Base-by-base conservation (phyloP, 805 yeast species). In the Yarrowia sp. region DNA sequence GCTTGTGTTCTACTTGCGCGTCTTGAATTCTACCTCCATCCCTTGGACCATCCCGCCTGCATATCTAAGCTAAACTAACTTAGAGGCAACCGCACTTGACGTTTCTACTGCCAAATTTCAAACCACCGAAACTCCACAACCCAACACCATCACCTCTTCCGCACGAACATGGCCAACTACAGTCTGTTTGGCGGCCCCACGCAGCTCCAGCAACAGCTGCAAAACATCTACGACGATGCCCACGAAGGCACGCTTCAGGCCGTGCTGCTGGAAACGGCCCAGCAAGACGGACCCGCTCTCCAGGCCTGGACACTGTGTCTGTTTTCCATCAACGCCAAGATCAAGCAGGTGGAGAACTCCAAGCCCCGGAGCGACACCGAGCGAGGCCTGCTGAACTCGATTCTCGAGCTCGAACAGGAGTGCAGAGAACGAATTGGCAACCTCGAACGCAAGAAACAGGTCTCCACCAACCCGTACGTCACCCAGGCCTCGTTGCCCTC, bases 181-280 rank as follows among this genome's bases (percentile, higher is more conserved):
- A 59, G 65, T 35, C 52, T 59, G 65, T 59, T 59, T 59, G 65
- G 65, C 40, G 67, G 67, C 43, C 67, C 67, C 36, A 32, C 67
- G 56, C 67, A 49, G 56, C 56, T 63, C 22, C 69, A 69, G 52
- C 72, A 68, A 38, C 69, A 71, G 15, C 77, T 80, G 42, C 82
- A 81, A 70, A 71, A 72, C 49, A 72, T 78, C 26, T 81, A 80
- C 72, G 80, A 80, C 68, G 82, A 79, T 40, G 80, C 82, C n/a
- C 79, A 80, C 72, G 77, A 78, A 72, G 70, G 75, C 43, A 77
- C 80, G n/a, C 74, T 81, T 38, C 80, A 80, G 71, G 76, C 81
- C 52, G 78, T 80, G 46, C 75, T 78, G 41, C 75, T 77, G 46
- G 82, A 79, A 69, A 75, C 80, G 36, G 77, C 77, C 70, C 77